Evolutionary conservation across 331 rosid species (phyloP), one percentile per base, ranked within the genome.

Genomic region (Acacia concinna): DNA sequence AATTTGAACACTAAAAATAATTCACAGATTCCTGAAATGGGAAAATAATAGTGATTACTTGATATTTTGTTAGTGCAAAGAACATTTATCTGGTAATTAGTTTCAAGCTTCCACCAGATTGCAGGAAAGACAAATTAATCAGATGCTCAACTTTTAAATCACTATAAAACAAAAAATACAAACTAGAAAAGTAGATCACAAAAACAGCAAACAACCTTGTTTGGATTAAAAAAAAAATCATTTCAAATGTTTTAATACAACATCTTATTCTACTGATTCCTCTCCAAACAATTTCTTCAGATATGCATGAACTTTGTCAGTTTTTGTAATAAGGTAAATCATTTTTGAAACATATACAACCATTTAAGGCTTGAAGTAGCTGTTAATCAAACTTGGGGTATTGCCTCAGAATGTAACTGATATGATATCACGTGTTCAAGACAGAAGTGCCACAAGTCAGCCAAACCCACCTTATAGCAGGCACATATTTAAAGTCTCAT

Each of bases 1-100:
- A 78, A 57, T 82, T 6, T n/a, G 51, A 12, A 35, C 71, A 28
- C 47, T 27, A 59, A 28, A 27, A 38, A 35, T 20, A 20, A 66
- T 66, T 56, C 81, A 65, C 31, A 27, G 47, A 73, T 37, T 63
- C 59, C 81, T 75, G 69, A 17, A 9, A 49, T 40, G 32, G n/a
- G 68, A 81, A 81, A 74, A 43, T 68, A 76, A 77, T 74, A 28
- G 57, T 8, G 20, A 84, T 49, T 18, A 47, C 27, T 44, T 27
- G 8, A 7, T 37, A 85, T 62, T 54, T 4, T 30, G 41, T 69
- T 35, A 21, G 60, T 47, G 30, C 75, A 69, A 52, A n/a, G 38
- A 23, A 31, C 52, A 62, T 31, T 32, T 43, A 64, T 47, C 31
- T 10, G 52, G 71, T 13, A 47, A 28, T 41, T 43, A 56, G 4